phyloP scores from a whole-genome alignment of 768 basidiomycete species.

The Candolleomyces efflorescens region DNA sequence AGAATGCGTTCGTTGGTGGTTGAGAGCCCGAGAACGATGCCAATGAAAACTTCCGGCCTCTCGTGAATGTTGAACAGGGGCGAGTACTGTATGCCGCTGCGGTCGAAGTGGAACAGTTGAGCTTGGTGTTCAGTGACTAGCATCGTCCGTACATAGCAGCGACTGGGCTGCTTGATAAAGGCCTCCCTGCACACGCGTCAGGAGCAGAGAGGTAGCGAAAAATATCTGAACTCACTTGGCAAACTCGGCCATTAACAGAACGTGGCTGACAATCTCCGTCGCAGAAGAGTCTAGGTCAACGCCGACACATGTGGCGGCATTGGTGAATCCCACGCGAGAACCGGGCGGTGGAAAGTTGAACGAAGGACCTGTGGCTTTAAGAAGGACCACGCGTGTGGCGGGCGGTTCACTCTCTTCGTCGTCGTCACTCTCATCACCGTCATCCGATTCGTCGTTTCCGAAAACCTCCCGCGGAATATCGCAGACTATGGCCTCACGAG shows the following conservation, averaged over 20 bases:
- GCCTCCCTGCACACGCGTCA: conserved; percentile 10
- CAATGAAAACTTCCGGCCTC: conserved; percentile 12
- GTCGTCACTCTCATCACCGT: no score
- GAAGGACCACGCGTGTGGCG: background rate
- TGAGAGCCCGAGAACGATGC: conserved; percentile 16
- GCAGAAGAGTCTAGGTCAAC: background rate
- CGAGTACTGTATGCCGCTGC: conserved; percentile 13
- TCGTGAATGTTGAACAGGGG: conserved; percentile 14
- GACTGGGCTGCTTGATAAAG: conserved; percentile 18
- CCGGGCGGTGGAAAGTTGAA: background rate
- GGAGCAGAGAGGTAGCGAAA: no score
- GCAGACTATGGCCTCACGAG: background rate
- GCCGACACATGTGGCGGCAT: background rate
- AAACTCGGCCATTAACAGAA: background rate
- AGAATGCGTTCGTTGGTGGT: conserved; percentile 12
- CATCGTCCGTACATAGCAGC: conserved; percentile 15
- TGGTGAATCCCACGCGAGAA: background rate
- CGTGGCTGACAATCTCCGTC: background rate
- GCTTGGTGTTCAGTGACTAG: conserved; percentile 11
- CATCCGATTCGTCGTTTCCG: no score
- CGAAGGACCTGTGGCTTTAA: background rate
- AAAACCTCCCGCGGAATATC: no score
- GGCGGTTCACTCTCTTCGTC: background rate
- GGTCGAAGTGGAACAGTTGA: conserved; percentile 16
- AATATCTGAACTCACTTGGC: background rate